These are phyloP conservation scores for Bruguiera hainesii DNA, from an alignment of 441 rosid genomes.

Conservation along the genomic window DNA sequence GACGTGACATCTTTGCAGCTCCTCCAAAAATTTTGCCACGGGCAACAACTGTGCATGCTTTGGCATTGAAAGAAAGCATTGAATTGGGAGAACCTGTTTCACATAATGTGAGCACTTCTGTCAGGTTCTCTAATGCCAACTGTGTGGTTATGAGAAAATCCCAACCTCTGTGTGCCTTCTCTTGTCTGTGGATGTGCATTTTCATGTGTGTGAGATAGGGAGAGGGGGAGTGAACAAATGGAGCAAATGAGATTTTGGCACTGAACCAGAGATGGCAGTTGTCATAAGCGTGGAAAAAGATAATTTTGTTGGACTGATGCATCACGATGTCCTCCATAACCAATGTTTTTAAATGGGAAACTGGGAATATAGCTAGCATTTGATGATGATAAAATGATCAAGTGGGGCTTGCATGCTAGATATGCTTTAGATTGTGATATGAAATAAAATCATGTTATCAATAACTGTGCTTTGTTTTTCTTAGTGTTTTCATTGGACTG, in stretches of 20 bases:
- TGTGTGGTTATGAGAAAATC: neutral
- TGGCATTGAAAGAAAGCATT: slow-evolving; percentile 36
- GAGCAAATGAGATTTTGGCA: neutral
- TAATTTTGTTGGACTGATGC: neutral
- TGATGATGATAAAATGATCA: neutral
- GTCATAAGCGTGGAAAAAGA: too few species aligned
- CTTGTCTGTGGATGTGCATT: neutral
- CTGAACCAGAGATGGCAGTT: too few species aligned
- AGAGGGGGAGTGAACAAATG: neutral
- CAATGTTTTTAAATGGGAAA: neutral
- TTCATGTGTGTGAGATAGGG: too few species aligned
- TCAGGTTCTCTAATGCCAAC: slow-evolving; percentile 28
- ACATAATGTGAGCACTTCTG: slow-evolving; percentile 32
- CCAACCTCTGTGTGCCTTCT: neutral
- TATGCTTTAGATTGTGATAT: too few species aligned
- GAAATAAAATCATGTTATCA: too few species aligned
- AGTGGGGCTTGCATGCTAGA: too few species aligned
- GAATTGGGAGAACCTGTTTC: slow-evolving; percentile 54
- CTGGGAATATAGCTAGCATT: neutral
- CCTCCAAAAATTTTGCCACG: slow-evolving; percentile 92
- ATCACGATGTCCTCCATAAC: neutral
- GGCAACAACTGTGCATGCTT: slow-evolving; percentile 52
- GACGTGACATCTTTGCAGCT: slow-evolving; percentile 91
- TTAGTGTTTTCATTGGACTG: neutral
- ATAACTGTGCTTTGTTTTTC: neutral